Evolutionary conservation across 352 stramenopile genomes (phyloP).

Genomic region (Phytopythium kandeliae): DNA sequence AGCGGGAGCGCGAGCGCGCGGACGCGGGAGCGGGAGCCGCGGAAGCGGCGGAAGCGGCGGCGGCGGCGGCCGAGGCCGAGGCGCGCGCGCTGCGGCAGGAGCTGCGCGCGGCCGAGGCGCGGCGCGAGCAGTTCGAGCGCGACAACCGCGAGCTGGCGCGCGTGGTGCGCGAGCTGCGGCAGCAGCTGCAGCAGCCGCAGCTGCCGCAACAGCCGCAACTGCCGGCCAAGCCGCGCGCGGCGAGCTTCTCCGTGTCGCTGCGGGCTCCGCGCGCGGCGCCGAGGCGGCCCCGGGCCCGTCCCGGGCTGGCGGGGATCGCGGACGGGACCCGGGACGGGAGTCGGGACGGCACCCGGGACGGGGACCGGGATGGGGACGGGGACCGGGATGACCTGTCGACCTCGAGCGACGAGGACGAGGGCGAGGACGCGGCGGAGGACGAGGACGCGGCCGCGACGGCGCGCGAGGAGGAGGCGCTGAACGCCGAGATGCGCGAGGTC

Average conservation of each 20-base stretch:
- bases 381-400: constrained; percentile 45
- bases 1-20: constrained; percentile 8
- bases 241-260: constrained; percentile 5
- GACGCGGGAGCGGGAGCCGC: constrained; percentile 18
- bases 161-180: constrained; percentile 27
- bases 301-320: too few relatives aligned
- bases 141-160: constrained; percentile 50
- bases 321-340: too few relatives aligned
- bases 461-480: constrained; percentile 44
- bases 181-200: constrained; percentile 6
- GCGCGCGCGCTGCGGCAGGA: constrained; percentile 20
- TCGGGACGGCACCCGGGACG: too few relatives aligned
- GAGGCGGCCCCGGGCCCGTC: too few relatives aligned
- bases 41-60: constrained; percentile 32
- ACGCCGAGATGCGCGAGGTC: constrained; percentile 36
- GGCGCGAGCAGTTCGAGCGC: constrained; percentile 32
- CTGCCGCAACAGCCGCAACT: constrained; percentile 7
- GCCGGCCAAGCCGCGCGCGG: constrained; percentile 10
- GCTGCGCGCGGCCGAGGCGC: constrained; percentile 13
- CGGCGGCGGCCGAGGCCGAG: constrained; percentile 26
- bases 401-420: constrained; percentile 35
- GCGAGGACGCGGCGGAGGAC: constrained; percentile 1
- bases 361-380: not conserved
- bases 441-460: constrained; percentile 30
- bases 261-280: not conserved